Evolutionary conservation across 441 rosid genomes (phyloP).

Genomic region (Erysimum cheiri): DNA sequence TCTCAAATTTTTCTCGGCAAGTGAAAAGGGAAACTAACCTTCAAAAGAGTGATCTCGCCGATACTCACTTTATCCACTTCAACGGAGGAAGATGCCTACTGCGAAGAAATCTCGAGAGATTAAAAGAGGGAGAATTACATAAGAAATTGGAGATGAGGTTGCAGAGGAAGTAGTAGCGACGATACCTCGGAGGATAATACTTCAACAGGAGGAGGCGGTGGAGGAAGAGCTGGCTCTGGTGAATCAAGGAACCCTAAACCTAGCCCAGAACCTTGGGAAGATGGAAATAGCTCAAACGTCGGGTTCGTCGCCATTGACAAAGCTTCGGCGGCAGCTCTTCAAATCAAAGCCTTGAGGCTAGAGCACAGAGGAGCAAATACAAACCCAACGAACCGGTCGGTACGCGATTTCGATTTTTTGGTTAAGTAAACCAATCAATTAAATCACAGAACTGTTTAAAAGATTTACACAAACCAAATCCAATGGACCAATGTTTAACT

Average conservation of each 20-base stretch:
- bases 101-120: slow-evolving; percentile 23
- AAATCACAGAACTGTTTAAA: not conserved
- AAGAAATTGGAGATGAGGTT: not conserved
- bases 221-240: slow-evolving; percentile 57
- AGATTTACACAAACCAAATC: too few relatives aligned
- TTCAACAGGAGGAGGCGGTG: slow-evolving; percentile 74
- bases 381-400: not conserved
- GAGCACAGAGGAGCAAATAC: not conserved
- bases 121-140: not conserved
- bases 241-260: slow-evolving; percentile 61
- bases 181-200: slow-evolving; percentile 67
- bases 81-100: slow-evolving; percentile 59
- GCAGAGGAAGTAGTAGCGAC: not conserved
- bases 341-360: not conserved
- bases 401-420: not conserved
- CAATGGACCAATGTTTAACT: too few relatives aligned
- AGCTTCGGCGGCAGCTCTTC: slow-evolving; percentile 18
- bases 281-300: slow-evolving; percentile 56
- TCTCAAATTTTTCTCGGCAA: not conserved
- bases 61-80: slow-evolving; percentile 58
- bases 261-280: slow-evolving; percentile 32
- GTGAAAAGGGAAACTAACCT: slow-evolving; percentile 49
- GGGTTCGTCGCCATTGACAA: slow-evolving; percentile 52
- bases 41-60: slow-evolving; percentile 68
- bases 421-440: not conserved